These are phyloP conservation scores for Eucalyptus erythrocorys DNA, from an alignment of 345 rosid genomes.

Conservation along the genomic window DNA sequence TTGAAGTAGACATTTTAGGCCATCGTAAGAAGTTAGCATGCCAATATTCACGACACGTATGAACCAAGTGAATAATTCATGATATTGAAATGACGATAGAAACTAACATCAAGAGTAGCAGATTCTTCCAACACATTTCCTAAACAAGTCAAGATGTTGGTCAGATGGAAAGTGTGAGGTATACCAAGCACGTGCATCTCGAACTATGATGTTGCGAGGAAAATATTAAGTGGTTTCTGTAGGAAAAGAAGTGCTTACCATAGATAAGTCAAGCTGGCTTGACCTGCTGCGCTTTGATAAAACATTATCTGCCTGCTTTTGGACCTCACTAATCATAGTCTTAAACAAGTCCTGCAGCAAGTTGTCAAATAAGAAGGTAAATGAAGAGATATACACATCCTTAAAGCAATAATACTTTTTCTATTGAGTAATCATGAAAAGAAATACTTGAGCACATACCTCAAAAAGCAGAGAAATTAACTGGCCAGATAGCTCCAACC, in stretches of 20 bases:
- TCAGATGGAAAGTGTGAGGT: neutral
- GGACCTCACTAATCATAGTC: constrained; percentile 53
- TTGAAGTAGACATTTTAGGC: neutral
- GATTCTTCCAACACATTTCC: neutral
- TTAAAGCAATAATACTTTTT: neutral
- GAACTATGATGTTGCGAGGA: neutral
- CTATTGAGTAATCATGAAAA: neutral
- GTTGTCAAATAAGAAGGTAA: neutral
- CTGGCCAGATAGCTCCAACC: constrained; percentile 91
- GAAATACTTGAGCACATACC: constrained; percentile 24
- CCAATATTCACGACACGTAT: neutral
- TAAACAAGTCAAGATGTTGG: neutral
- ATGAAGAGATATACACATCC: neutral
- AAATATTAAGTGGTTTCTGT: neutral
- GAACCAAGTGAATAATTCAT: neutral
- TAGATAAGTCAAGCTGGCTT: constrained; percentile 48
- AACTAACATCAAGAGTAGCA: neutral
- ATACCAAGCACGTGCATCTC: neutral
- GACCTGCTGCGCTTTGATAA: constrained; percentile 38
- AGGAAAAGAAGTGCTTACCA: constrained; percentile 24
- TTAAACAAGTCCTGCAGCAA: constrained; percentile 74
- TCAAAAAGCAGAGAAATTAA: constrained; percentile 87
- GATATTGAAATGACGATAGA: neutral
- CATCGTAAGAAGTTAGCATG: neutral
- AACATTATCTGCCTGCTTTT: constrained; percentile 23